Evolutionary conservation across 176 grass and related monocot species (phyloP).

Genomic region (Ensete glaucum): DNA sequence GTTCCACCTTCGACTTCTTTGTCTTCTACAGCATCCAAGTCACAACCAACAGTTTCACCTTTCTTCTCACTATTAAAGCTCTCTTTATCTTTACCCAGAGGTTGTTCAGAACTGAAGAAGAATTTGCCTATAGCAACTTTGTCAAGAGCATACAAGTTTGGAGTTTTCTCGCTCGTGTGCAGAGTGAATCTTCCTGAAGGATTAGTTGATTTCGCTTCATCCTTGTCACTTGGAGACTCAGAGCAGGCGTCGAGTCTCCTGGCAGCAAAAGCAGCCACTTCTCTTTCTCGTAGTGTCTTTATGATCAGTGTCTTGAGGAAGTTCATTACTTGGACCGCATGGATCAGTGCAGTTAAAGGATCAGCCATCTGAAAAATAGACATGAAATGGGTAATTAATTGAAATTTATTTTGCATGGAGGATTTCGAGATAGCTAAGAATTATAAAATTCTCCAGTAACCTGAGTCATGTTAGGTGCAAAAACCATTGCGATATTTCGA

Average conservation of each 20-base stretch:
- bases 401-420: background rate
- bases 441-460: background rate
- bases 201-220: slow-evolving; percentile 28
- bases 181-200: slow-evolving; percentile 18
- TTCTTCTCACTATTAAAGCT: slow-evolving; percentile 24
- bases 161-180: slow-evolving; percentile 15
- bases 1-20: slow-evolving; percentile 33
- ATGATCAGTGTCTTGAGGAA: slow-evolving; percentile 21
- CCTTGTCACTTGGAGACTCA: slow-evolving; percentile 44
- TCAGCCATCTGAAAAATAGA: slow-evolving; percentile 18
- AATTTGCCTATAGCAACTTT: slow-evolving; percentile 28
- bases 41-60: slow-evolving; percentile 10
- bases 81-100: background rate
- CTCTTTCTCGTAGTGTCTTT: slow-evolving; percentile 19
- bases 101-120: slow-evolving; percentile 13
- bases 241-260: slow-evolving; percentile 35
- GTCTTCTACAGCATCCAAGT: slow-evolving; percentile 10
- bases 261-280: background rate
- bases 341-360: slow-evolving; percentile 22
- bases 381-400: background rate
- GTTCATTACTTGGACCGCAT: slow-evolving; percentile 25
- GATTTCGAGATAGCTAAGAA: background rate
- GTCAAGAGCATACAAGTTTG: slow-evolving; percentile 32
- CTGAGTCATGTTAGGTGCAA: slow-evolving; percentile 22
- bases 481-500: slow-evolving; percentile 21